Percentiles rank a stretch among this genome's conserved stretches.
phyloP scores from a whole-genome alignment of 768 basidiomycete species.

The Leccinum barrowsii region DNA sequence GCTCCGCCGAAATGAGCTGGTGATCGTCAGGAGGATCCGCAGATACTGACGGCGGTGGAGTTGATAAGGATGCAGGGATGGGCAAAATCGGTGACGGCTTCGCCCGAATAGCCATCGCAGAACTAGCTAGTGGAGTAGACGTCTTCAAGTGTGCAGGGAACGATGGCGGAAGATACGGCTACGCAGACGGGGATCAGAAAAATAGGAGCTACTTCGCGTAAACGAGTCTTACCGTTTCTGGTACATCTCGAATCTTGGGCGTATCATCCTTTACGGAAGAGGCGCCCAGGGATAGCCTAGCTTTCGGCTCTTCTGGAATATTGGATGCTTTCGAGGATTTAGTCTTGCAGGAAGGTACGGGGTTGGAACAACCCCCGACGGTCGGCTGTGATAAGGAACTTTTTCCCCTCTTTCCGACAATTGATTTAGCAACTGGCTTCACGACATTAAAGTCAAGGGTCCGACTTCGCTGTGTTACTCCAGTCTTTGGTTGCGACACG shows the following conservation, averaged over 20 bases:
- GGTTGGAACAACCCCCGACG: constrained; percentile 5
- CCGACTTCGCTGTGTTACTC: constrained; percentile 12
- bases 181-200: constrained; percentile 14
- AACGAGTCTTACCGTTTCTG: constrained; percentile 35
- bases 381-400: constrained; percentile 1
- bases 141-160: constrained; percentile 51
- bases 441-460: constrained; percentile 44
- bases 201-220: background rate
- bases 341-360: constrained; percentile 9
- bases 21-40: constrained; percentile 18
- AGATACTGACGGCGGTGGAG: constrained; percentile 22
- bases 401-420: constrained; percentile 23
- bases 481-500: constrained; percentile 15
- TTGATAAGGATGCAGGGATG: constrained; percentile 21
- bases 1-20: constrained; percentile 6
- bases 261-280: constrained; percentile 4
- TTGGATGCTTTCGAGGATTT: constrained; percentile 8
- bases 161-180: constrained; percentile 54
- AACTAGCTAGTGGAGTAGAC: constrained; percentile 45
- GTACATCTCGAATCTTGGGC: constrained; percentile 32
- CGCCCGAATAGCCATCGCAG: constrained; percentile 24
- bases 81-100: constrained; percentile 44
- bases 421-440: constrained; percentile 32
- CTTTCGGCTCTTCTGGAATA: background rate
- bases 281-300: constrained; percentile 1